Conservation (phyloP, 805 yeast species). For the Nakazawaea peltata region DNA sequence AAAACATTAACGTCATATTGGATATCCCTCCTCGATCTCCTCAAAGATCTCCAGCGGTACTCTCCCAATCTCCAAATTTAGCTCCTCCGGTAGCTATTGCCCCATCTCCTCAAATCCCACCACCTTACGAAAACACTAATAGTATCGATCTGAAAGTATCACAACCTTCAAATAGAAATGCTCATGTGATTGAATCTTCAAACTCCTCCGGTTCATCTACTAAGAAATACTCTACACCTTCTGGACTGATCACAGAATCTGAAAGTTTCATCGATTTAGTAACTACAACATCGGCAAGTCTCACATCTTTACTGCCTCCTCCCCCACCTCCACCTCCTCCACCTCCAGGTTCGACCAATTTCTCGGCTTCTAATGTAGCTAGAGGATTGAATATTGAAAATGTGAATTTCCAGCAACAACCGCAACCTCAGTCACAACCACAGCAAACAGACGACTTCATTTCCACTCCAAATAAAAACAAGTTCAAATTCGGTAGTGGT, state of each 20-base stretch:
- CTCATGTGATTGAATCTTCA: too few species aligned
- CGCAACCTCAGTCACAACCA: too few species aligned
- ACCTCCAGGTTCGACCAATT: slow-evolving; percentile 6
- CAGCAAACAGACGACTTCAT: slow-evolving; percentile 14
- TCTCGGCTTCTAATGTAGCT: slow-evolving; percentile 15
- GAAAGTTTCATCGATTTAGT: too few species aligned
- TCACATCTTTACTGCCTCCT: too few species aligned
- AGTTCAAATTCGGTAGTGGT: slow-evolving; percentile 11
- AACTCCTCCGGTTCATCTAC: too few species aligned
- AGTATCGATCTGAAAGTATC: too few species aligned
- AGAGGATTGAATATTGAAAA: slow-evolving; percentile 10
- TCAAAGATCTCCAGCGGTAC: slow-evolving; percentile 3
- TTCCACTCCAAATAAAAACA: slow-evolving; percentile 5
- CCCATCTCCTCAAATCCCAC: neutral
- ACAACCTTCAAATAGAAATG: too few species aligned
- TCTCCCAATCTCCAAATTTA: too few species aligned
- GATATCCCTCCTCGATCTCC: slow-evolving; percentile 25
- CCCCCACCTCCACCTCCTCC: slow-evolving; percentile 2
- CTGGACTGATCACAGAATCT: too few species aligned
- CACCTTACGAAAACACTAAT: slow-evolving; percentile 7
- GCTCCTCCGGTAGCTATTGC: neutral
- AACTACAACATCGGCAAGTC: too few species aligned
- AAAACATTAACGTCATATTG: slow-evolving; percentile 16
- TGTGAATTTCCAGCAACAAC: neutral
- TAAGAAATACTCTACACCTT: too few species aligned